A percentile compares a stretch with the other conserved stretches of the same genome.
These are phyloP conservation scores for Talaromyces sp. DNA, from an alignment of 2,329 filamentous ascomycete species.

Conservation along the genomic window DNA sequence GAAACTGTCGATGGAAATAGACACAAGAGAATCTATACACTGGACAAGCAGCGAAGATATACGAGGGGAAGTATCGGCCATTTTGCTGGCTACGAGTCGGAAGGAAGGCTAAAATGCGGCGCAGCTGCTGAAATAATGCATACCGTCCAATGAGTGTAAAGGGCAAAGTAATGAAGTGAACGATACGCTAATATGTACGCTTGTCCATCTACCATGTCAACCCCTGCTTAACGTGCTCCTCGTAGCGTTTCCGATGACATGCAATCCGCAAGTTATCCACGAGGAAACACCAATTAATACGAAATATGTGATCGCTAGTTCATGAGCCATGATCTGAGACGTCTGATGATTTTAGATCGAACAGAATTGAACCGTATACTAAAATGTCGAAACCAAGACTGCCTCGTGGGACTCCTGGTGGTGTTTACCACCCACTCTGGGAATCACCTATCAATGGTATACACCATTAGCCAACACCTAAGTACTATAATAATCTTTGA, in stretches of 20 bases:
- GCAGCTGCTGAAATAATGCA: background rate
- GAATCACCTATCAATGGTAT: background rate
- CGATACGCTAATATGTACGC: background rate
- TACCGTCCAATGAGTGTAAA: background rate
- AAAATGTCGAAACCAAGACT: background rate
- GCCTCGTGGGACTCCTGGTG: background rate
- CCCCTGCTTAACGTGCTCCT: background rate
- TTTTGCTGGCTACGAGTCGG: background rate
- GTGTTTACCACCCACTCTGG: background rate
- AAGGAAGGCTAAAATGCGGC: constrained; percentile 1
- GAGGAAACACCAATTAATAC: background rate
- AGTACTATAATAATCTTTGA: background rate
- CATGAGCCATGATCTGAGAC: background rate
- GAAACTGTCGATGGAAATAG: background rate
- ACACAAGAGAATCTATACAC: background rate
- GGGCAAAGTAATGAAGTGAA: background rate
- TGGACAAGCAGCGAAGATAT: background rate
- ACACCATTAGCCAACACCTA: background rate
- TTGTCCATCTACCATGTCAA: background rate
- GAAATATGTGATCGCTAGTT: background rate
- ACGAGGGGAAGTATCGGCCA: background rate
- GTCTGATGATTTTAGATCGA: background rate
- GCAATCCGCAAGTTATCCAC: background rate
- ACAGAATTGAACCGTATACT: background rate
- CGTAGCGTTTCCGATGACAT: background rate